Conservation (phyloP, 352 stramenopile species). For the Pythium chondricola region DNA sequence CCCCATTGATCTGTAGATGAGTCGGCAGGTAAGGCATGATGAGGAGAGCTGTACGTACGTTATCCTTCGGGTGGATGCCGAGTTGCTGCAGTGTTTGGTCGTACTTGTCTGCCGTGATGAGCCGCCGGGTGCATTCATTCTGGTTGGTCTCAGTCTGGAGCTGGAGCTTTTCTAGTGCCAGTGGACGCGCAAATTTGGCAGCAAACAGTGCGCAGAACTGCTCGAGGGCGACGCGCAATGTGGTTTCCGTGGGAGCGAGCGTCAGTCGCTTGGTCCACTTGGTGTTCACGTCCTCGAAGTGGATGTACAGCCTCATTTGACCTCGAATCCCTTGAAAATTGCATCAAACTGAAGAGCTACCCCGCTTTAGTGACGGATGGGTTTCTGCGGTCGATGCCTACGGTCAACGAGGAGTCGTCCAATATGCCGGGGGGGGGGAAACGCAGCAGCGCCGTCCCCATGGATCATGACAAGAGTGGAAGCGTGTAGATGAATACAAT, state of each 20-base stretch:
- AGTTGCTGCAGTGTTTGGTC: constrained; percentile 14
- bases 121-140: constrained; percentile 18
- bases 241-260: constrained; percentile 17
- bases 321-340: neutral
- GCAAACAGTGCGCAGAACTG: constrained; percentile 33
- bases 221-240: constrained; percentile 34
- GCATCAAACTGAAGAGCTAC: neutral
- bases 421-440: no score
- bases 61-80: constrained; percentile 1
- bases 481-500: constrained; percentile 20
- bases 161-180: constrained; percentile 23
- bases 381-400: no score
- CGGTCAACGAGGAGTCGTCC: no score
- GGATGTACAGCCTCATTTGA: constrained; percentile 53
- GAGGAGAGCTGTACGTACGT: neutral
- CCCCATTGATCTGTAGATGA: no score
- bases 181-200: constrained; percentile 32
- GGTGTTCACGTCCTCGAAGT: constrained; percentile 35
- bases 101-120: constrained; percentile 11
- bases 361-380: neutral
- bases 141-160: constrained; percentile 41
- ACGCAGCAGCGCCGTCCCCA: no score
- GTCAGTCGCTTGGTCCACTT: constrained; percentile 55
- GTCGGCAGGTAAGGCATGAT: no score
- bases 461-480: no score